phyloP scores from a whole-genome alignment of 345 rosid genomes.

The Aethionema arabicum region DNA sequence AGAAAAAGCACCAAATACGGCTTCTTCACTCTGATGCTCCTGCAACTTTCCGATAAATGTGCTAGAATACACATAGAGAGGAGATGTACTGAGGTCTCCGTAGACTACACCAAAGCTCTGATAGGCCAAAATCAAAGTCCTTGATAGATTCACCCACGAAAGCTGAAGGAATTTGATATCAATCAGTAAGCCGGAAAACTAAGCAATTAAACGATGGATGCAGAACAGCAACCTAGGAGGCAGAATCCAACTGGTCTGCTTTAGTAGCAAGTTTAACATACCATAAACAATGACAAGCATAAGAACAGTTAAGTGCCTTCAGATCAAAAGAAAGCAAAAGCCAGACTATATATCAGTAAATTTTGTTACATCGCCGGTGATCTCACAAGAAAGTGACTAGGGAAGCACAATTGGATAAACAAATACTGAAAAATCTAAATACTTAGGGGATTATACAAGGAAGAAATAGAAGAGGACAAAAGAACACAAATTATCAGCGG shows the following conservation, averaged over 20 bases:
- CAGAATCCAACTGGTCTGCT: constrained; percentile 1
- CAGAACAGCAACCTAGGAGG: neutral
- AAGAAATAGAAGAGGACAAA: too few relatives aligned
- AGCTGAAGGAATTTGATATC: constrained; percentile 44
- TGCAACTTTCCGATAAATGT: constrained; percentile 60
- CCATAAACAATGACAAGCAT: neutral
- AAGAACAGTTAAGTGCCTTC: neutral
- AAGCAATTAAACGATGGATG: neutral
- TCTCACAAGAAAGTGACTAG: too few relatives aligned
- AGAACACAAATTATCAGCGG: too few relatives aligned
- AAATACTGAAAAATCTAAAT: too few relatives aligned
- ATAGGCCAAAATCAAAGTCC: constrained; percentile 73
- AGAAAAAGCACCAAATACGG: constrained; percentile 80
- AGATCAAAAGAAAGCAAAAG: too few relatives aligned
- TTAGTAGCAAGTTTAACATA: neutral
- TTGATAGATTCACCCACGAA: constrained; percentile 61
- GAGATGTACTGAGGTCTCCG: constrained; percentile 85
- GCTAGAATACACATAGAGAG: constrained; percentile 73
- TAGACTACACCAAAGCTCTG: constrained; percentile 92
- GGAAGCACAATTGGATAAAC: too few relatives aligned
- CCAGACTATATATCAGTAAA: too few relatives aligned
- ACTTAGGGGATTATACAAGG: too few relatives aligned
- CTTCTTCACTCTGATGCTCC: constrained; percentile 53
- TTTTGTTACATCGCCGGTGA: too few relatives aligned
- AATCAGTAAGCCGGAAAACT: constrained; percentile 24